A percentile compares a stretch with the other conserved stretches of the same genome.
Conservation (phyloP, 305 asterid species). For the Plantago coronopus region DNA sequence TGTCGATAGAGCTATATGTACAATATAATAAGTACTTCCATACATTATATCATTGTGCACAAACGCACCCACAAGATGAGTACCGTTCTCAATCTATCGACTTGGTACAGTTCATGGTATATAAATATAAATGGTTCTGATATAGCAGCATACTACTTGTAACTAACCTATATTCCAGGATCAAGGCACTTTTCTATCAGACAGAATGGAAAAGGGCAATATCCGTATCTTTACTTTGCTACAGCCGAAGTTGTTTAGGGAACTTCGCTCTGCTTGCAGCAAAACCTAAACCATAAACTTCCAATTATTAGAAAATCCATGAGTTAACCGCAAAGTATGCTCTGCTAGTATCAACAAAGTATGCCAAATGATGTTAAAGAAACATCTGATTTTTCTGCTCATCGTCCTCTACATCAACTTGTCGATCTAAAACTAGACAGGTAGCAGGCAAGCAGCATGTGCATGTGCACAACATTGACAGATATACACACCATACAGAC, state of each 20-base stretch:
- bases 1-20: no score
- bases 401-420: neutral
- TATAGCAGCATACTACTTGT: no score
- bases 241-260: neutral
- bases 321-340: neutral
- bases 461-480: slow-evolving; percentile 4
- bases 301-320: neutral
- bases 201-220: neutral
- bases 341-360: neutral
- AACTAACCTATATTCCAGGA: no score
- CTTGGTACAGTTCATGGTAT: no score
- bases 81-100: no score
- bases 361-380: neutral
- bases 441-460: neutral
- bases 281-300: neutral
- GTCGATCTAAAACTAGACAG: neutral
- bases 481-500: neutral
- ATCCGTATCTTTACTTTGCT: neutral
- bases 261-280: no score
- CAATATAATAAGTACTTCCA: no score
- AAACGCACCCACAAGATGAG: no score
- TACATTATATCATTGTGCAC: no score
- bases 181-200: no score
- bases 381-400: neutral
- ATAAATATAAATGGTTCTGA: no score